These are phyloP conservation scores for Polygonum aviculare DNA, from an alignment of 148 eudicot species.

Conservation along the genomic window DNA sequence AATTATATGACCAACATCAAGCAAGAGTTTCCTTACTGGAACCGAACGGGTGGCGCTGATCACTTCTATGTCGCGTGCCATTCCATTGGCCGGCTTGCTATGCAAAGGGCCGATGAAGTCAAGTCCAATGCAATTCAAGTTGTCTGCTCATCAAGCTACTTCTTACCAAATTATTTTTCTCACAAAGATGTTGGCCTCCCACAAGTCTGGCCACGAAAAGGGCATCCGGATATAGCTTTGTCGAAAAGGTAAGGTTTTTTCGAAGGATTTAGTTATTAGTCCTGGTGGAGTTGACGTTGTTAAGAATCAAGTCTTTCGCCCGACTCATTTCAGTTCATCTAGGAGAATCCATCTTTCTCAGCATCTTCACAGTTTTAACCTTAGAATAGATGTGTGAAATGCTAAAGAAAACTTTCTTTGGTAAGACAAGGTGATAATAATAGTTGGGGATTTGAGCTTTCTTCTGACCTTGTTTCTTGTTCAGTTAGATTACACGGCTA, in stretches of 20 bases:
- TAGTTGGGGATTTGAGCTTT: too few relatives aligned
- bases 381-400: background rate
- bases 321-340: too few relatives aligned
- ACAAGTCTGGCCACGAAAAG: slow-evolving; percentile 88
- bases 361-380: too few relatives aligned
- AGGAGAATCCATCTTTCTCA: too few relatives aligned
- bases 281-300: background rate
- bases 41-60: slow-evolving; percentile 67
- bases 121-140: slow-evolving; percentile 73
- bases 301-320: too few relatives aligned
- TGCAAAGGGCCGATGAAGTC: slow-evolving; percentile 56
- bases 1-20: slow-evolving; percentile 36
- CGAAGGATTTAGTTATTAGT: background rate
- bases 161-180: slow-evolving; percentile 54
- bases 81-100: slow-evolving; percentile 68
- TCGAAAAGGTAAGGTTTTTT: slow-evolving; percentile 41
- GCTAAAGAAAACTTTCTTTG: background rate
- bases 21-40: slow-evolving; percentile 62
- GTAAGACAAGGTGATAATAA: too few relatives aligned
- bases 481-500: background rate
- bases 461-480: background rate
- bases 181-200: slow-evolving; percentile 90
- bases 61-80: slow-evolving; percentile 91
- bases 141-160: slow-evolving; percentile 82
- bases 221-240: slow-evolving; percentile 31